Evolutionary conservation across 1,284 basidiomycete genomes (phyloP), one percentile per base, ranked within the genome.

Genomic region (Pulchroboletus neoregius): DNA sequence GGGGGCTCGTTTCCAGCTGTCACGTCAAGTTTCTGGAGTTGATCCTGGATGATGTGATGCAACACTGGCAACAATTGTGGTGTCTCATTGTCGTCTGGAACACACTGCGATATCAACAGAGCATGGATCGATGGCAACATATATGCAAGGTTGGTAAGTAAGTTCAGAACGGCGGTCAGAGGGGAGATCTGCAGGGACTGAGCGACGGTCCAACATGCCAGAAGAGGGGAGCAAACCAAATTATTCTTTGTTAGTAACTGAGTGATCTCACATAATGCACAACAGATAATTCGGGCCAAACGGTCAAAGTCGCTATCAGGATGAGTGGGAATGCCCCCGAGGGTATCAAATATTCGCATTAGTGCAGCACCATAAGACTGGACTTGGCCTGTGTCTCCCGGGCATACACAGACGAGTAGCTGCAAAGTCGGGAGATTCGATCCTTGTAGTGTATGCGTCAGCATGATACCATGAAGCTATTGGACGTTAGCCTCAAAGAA

Each of bases 391-490:
- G 53, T 42, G 15, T 68, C 53, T 11, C 63, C 52, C 3, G 64
- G 64, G 6, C 67, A 54, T 10, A 67, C 60, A 36, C 72, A 69
- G 36, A 85, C 63, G 27, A 88, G 70, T 11, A 71, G 56, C 51
- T 86, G 83, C 6, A 88, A 66, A 4, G 83, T 82, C 15, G 73
- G 62, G 10, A 68, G 58, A 4, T 61, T 60, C 27, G 62, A 68
- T 20, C 60, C 60, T 5, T 68, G 63, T 23, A 67, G 58, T 5
- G 69, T 67, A 61, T 88, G 85, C 2, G 75, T 78, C 43, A 86
- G 61, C 11, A 87, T 60, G 22, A 83, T 68, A 38, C 74, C 71
- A 51, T 75, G 77, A 38, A 87, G 63, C 85, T 87, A 49, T 54
- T 6, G 33, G 23, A 39, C 4, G 37, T 50, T 24, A 56, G 45